These are phyloP conservation scores for Lathyrus sativus DNA, from an alignment of 306 rosid genomes.

Conservation along the genomic window DNA sequence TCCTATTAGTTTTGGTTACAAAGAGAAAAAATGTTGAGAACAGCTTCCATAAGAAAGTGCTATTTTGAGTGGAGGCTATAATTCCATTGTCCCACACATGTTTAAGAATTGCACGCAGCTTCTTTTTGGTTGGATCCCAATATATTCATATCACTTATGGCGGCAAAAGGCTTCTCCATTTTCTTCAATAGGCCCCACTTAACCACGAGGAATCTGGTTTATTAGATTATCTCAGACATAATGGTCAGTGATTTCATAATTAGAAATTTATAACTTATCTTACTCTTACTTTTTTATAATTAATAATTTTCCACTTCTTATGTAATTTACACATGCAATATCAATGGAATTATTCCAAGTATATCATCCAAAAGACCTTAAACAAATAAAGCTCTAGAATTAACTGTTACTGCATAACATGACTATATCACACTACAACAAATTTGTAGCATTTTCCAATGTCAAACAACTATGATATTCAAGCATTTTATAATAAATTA, in stretches of 20 bases:
- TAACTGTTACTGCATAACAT: slow-evolving; percentile 3
- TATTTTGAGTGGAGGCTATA: slow-evolving; percentile 32
- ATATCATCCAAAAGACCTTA: slow-evolving; percentile 9
- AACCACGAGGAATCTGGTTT: background rate
- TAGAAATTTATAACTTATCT: background rate
- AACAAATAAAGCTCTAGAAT: slow-evolving; percentile 19
- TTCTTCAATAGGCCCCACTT: slow-evolving; percentile 33
- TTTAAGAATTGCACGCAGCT: slow-evolving; percentile 24
- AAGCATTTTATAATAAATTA: background rate
- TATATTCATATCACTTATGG: background rate
- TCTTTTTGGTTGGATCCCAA: slow-evolving; percentile 26
- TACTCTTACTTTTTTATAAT: background rate
- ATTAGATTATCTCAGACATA: background rate
- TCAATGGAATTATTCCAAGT: slow-evolving; percentile 10
- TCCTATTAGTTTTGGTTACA: background rate
- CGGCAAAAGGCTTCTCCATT: slow-evolving; percentile 25
- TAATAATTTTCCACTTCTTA: background rate
- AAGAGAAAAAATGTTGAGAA: background rate
- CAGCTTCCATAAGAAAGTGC: slow-evolving; percentile 16
- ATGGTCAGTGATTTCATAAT: slow-evolving; percentile 1
- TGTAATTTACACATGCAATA: background rate
- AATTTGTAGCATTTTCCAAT: slow-evolving; percentile 14
- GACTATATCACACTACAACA: background rate
- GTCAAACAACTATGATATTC: slow-evolving; percentile 11
- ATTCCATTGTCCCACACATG: slow-evolving; percentile 24